Conservation (phyloP, 208 protist genomes). For the Leishmania amazonensis region DNA sequence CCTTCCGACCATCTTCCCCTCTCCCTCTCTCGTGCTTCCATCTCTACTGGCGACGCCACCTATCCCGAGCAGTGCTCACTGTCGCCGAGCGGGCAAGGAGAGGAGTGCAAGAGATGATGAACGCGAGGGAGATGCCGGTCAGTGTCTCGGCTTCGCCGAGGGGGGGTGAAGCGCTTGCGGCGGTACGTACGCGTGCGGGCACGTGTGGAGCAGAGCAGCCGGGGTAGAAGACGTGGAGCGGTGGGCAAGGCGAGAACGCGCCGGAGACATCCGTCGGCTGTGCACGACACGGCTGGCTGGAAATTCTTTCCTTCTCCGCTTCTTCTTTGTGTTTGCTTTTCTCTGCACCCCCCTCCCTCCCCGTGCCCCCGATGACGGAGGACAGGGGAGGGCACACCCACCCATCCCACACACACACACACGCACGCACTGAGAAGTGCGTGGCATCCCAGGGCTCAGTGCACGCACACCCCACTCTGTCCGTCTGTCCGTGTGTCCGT, state of each 20-base stretch:
- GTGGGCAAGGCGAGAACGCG: background rate
- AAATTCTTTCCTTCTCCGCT: background rate
- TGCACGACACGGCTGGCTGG: background rate
- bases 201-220: background rate
- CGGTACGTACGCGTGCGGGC: background rate
- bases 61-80: background rate
- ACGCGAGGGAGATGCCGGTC: too few relatives aligned
- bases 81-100: background rate
- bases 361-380: background rate
- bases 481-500: too few relatives aligned
- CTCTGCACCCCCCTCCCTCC: background rate
- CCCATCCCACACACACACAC: too few relatives aligned
- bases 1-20: background rate
- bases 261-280: background rate
- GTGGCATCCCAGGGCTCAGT: too few relatives aligned
- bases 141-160: too few relatives aligned
- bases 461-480: too few relatives aligned
- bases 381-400: background rate
- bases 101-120: background rate
- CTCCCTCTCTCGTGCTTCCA: background rate
- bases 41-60: background rate
- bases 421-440: too few relatives aligned
- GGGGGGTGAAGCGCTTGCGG: too few relatives aligned
- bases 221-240: background rate
- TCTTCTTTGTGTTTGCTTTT: background rate